Evolutionary conservation across 2,329 filamentous ascomycete species (phyloP).

Genomic region (Pezicula neosporulosa): DNA sequence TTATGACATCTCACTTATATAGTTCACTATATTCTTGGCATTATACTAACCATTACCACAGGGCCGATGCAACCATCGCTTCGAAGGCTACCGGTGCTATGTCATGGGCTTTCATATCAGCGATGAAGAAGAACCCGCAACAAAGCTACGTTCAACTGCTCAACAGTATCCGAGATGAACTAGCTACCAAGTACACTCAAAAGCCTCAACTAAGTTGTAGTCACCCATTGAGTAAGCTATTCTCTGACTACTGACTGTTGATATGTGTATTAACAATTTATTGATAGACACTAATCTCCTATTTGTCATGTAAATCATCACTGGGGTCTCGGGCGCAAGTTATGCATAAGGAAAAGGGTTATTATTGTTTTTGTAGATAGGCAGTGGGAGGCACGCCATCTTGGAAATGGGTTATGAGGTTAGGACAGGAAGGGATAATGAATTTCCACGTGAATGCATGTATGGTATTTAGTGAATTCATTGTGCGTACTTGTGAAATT

Average conservation of each 20-base stretch:
- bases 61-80: slow-evolving; percentile 83
- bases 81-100: slow-evolving; percentile 92
- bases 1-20: not conserved
- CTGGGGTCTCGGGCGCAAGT: slow-evolving; percentile 9
- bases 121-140: slow-evolving; percentile 87
- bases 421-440: too few relatives aligned
- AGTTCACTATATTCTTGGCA: not conserved
- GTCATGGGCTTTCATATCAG: slow-evolving; percentile 94
- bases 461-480: too few relatives aligned
- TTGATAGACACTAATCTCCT: slow-evolving; percentile 55
- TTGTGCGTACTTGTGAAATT: too few relatives aligned
- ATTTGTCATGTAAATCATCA: slow-evolving; percentile 52
- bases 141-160: slow-evolving; percentile 95
- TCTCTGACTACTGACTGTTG: slow-evolving; percentile 12
- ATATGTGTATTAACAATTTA: not conserved
- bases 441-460: not conserved
- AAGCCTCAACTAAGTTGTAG: slow-evolving; percentile 96
- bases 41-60: slow-evolving; percentile 34
- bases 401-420: too few relatives aligned
- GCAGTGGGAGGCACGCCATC: too few relatives aligned
- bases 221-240: slow-evolving; percentile 77
- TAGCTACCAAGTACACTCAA: slow-evolving; percentile 83
- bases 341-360: slow-evolving; percentile 12
- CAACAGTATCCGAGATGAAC: slow-evolving; percentile 90
- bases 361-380: not conserved